phyloP scores from a whole-genome alignment of 768 basidiomycete species.

The Ramaria sp. region DNA sequence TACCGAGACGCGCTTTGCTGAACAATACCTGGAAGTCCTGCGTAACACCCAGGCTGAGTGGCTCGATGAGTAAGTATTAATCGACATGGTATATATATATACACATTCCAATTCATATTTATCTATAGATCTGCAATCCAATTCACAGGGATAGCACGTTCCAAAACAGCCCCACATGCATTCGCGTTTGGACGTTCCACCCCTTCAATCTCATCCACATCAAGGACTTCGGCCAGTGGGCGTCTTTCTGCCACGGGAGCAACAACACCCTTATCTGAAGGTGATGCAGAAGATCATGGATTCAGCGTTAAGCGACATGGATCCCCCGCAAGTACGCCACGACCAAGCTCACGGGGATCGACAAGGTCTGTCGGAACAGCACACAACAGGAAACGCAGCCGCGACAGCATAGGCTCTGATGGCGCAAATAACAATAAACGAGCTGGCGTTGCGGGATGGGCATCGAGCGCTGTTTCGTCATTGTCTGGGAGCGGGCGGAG shows the following conservation, averaged over 20 bases:
- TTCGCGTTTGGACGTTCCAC: conserved; percentile 7
- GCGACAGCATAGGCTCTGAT: background rate
- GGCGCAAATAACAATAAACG: background rate
- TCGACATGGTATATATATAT: background rate
- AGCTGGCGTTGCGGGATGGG: conserved; percentile 7
- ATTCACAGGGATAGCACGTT: conserved; percentile 18
- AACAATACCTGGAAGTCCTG: conserved; percentile 63
- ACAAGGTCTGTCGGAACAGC: background rate
- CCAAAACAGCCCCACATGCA: conserved; percentile 13
- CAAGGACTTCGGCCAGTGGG: conserved; percentile 5
- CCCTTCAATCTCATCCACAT: conserved; percentile 6
- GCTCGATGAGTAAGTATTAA: conserved; percentile 44
- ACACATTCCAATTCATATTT: background rate
- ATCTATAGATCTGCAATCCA: conserved; percentile 20
- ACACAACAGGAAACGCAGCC: background rate
- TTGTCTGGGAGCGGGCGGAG: conserved; percentile 15
- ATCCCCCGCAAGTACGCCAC: background rate
- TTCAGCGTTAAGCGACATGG: background rate
- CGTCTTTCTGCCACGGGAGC: background rate
- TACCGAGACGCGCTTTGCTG: conserved; percentile 60
- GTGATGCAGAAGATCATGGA: background rate
- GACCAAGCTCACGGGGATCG: conserved; percentile 7
- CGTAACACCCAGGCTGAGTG: conserved; percentile 58
- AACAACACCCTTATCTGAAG: background rate
- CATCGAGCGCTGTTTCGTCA: conserved; percentile 3